A percentile compares a stretch with the other conserved stretches of the same genome.
These are phyloP conservation scores for Pythium rishiriense DNA, from an alignment of 352 stramenopile species.

Conservation along the genomic window DNA sequence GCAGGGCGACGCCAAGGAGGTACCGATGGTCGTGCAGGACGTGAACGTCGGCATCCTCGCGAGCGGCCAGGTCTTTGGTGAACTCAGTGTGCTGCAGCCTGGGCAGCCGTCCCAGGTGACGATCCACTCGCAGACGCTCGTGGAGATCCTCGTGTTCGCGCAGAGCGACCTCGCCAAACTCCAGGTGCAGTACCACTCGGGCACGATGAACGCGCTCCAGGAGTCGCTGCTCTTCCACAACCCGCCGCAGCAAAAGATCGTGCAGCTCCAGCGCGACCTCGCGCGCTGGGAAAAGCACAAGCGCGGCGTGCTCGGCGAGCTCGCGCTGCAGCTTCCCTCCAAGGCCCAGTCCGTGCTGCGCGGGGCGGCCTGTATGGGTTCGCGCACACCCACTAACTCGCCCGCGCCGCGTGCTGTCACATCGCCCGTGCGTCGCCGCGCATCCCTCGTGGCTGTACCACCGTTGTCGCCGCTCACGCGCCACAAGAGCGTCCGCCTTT, in stretches of 20 bases:
- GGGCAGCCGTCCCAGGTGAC: conserved; percentile 63
- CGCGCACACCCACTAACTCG: neutral
- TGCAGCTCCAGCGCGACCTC: conserved; percentile 57
- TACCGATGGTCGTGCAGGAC: conserved; percentile 35
- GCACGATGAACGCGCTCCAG: conserved; percentile 77
- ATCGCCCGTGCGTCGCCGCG: conserved; percentile 13
- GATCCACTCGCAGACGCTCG: conserved; percentile 59
- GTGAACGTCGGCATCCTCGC: conserved; percentile 62
- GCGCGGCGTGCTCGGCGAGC: conserved; percentile 45
- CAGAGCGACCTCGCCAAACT: conserved; percentile 53
- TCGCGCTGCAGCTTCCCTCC: conserved; percentile 27
- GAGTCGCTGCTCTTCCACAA: conserved; percentile 81
- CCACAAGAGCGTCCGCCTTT: conserved; percentile 1
- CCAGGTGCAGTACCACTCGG: conserved; percentile 67
- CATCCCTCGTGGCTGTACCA: conserved; percentile 10
- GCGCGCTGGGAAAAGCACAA: conserved; percentile 55
- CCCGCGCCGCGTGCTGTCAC: no score
- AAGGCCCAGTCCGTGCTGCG: conserved; percentile 24
- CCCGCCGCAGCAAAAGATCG: conserved; percentile 70
- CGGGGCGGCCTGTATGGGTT: neutral
- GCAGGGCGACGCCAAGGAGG: conserved; percentile 25
- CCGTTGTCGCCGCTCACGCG: conserved; percentile 12
- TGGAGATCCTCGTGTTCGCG: conserved; percentile 63
- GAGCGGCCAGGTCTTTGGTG: conserved; percentile 70
- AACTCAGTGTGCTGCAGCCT: conserved; percentile 69